Conservation (phyloP, 371 early-diverging fungal genomes). For the Mucor lusitanicus region DNA sequence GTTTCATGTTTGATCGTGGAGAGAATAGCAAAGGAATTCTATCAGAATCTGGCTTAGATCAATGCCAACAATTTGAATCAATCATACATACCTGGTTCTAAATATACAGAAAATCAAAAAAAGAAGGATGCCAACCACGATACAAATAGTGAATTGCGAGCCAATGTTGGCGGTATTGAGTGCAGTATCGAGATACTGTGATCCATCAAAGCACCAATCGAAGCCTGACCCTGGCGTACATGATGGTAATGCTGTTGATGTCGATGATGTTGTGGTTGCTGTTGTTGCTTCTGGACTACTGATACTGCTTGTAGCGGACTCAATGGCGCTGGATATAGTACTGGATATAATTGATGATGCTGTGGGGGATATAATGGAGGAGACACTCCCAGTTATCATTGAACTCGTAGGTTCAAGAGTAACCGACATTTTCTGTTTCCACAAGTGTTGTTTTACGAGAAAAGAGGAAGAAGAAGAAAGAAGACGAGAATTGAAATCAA, state of each 20-base stretch:
- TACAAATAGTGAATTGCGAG: slow-evolving; percentile 48
- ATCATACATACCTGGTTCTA: slow-evolving; percentile 42
- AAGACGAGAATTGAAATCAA: neutral
- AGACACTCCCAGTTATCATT: neutral
- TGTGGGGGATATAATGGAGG: slow-evolving; percentile 1
- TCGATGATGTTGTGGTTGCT: neutral
- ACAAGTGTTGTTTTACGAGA: neutral
- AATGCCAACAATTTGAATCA: neutral
- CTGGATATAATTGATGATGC: neutral
- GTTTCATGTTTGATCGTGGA: slow-evolving; percentile 57
- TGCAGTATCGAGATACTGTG: neutral
- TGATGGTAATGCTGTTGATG: neutral
- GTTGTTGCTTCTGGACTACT: neutral
- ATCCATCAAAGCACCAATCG: neutral
- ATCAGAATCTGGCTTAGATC: neutral
- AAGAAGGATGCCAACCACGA: slow-evolving; percentile 37
- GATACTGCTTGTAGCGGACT: neutral
- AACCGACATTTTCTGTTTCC: neutral
- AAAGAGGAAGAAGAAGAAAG: neutral
- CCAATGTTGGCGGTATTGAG: slow-evolving; percentile 9
- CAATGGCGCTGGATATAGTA: neutral
- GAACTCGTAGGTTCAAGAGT: neutral
- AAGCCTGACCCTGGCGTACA: neutral
- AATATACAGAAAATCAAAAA: slow-evolving; percentile 57
- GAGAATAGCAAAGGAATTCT: slow-evolving; percentile 58